Evolutionary conservation across 139 green algal species (phyloP), one percentile per base, ranked within the genome.

Genomic region (Gonium pectorale): DNA sequence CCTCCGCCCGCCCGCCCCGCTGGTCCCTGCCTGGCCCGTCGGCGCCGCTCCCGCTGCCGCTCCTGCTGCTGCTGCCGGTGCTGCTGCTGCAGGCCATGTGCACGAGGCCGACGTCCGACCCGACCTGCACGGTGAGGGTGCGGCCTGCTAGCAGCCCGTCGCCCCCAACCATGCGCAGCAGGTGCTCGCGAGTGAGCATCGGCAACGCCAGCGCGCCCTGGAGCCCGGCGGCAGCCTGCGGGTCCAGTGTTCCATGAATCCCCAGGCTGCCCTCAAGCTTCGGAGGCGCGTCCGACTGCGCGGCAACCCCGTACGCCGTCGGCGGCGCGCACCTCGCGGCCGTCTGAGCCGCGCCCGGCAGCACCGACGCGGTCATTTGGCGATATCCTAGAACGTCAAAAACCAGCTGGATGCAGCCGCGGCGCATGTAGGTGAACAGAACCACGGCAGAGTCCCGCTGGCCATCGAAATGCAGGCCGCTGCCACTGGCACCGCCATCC

Each of bases 321-420:
- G n/a, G n/a, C n/a, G n/a, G n/a, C n/a, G n/a, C n/a, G n/a, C n/a
- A n/a, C n/a, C n/a, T n/a, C n/a, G n/a, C n/a, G n/a, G n/a, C n/a
- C n/a, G n/a, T n/a, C n/a, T n/a, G n/a, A n/a, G n/a, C n/a, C n/a
- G n/a, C n/a, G n/a, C n/a, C n/a, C n/a, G n/a, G n/a, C n/a, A n/a
- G n/a, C n/a, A n/a, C n/a, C n/a, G n/a, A n/a, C n/a, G n/a, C n/a
- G n/a, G n/a, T n/a, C n/a, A n/a, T n/a, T n/a, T n/a, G n/a, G n/a
- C n/a, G n/a, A n/a, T n/a, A n/a, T n/a, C n/a, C n/a, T n/a, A 75
- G 33, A 8, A 84, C 26, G 24, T 84, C 78, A 24, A 84, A 3
- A 11, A 84, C 46, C 27, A 84, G 62, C 63, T 74, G 63, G 11
- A 84, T 66, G 35, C 78, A 84, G 78, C 62, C 62, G 29, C 78